Conservation (phyloP, 352 stramenopile species). For the Phytophthora pluvialis region DNA sequence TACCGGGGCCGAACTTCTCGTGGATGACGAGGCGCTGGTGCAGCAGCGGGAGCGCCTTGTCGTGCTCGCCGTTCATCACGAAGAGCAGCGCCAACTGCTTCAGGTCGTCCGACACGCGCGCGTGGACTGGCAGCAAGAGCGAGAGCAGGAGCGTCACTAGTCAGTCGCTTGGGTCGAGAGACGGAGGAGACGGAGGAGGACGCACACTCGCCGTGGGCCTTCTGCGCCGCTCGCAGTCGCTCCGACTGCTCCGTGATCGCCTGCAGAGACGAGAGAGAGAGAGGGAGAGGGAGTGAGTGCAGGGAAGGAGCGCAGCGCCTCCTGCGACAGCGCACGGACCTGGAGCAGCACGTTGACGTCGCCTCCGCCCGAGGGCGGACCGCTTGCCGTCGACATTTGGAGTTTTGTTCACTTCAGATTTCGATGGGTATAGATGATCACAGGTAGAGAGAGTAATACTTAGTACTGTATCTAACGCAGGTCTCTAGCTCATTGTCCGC, state of each 20-base stretch:
- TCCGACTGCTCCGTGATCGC: slow-evolving; percentile 60
- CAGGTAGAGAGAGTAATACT: no score
- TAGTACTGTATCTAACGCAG: no score
- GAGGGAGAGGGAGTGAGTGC: not conserved
- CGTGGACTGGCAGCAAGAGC: slow-evolving; percentile 45
- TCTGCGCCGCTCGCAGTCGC: slow-evolving; percentile 51
- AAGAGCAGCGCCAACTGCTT: slow-evolving; percentile 71
- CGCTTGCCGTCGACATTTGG: slow-evolving; percentile 31
- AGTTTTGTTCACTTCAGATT: no score
- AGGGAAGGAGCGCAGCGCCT: not conserved
- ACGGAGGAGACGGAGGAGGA: not conserved
- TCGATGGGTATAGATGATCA: no score
- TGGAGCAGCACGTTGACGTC: slow-evolving; percentile 47
- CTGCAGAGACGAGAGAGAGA: slow-evolving; percentile 17
- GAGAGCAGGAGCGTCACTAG: no score
- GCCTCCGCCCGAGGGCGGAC: slow-evolving; percentile 10
- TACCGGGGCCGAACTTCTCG: slow-evolving; percentile 77
- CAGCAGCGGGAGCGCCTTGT: slow-evolving; percentile 70
- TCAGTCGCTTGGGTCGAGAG: not conserved
- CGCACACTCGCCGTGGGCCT: slow-evolving; percentile 60
- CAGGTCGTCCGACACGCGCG: slow-evolving; percentile 63
- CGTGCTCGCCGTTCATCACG: slow-evolving; percentile 72
- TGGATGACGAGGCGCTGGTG: slow-evolving; percentile 85
- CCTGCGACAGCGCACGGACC: slow-evolving; percentile 20
- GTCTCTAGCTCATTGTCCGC: no score